These are phyloP conservation scores for Cercophora sp. DNA, from an alignment of 495 filamentous ascomycete genomes.

Conservation along the genomic window DNA sequence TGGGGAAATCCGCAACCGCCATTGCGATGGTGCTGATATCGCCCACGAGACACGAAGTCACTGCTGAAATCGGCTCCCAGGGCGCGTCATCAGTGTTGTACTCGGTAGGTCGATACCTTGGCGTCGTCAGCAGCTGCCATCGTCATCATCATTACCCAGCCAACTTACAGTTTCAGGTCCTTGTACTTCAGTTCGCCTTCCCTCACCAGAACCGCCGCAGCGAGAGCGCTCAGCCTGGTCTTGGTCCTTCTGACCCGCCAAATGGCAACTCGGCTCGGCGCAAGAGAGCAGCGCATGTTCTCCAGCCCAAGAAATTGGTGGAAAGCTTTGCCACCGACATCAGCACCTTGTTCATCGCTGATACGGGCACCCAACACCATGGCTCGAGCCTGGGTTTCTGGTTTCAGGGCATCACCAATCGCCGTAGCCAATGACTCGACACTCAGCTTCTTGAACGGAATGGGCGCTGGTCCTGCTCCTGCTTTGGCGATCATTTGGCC, in stretches of 20 bases:
- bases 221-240: conserved; percentile 63
- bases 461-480: conserved; percentile 68
- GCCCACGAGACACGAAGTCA: conserved; percentile 68
- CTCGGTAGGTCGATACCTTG: conserved; percentile 61
- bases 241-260: conserved; percentile 66
- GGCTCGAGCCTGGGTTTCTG: conserved; percentile 53
- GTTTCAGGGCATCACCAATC: conserved; percentile 55
- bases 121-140: conserved; percentile 15
- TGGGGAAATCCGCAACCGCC: conserved; percentile 78
- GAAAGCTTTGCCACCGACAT: conserved; percentile 63
- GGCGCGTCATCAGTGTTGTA: conserved; percentile 71
- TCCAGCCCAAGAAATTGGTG: conserved; percentile 62
- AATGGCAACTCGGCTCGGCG: conserved; percentile 60
- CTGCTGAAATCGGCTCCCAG: conserved; percentile 67
- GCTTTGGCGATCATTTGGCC: conserved; percentile 68
- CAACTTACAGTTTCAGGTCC: conserved; percentile 66
- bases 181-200: conserved; percentile 58
- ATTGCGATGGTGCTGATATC: conserved; percentile 71
- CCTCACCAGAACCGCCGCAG: conserved; percentile 60
- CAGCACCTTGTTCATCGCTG: conserved; percentile 58
- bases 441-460: conserved; percentile 65
- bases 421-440: conserved; percentile 58
- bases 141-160: neutral
- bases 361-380: conserved; percentile 58
- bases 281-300: conserved; percentile 58